These are phyloP conservation scores for Heteromeles arbutifolia DNA, from an alignment of 306 rosid genomes.

Conservation along the genomic window DNA sequence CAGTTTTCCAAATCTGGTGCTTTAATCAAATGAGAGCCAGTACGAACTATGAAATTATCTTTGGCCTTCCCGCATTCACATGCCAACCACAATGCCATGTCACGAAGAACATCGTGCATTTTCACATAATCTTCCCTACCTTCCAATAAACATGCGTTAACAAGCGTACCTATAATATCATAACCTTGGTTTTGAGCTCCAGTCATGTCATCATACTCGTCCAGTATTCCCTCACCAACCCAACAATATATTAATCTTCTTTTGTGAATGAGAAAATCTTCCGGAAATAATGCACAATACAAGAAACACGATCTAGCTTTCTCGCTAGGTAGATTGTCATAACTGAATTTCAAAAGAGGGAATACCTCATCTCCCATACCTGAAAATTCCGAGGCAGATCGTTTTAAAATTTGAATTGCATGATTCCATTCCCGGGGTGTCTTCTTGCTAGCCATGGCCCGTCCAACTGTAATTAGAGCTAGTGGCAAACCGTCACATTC, in stretches of 20 bases:
- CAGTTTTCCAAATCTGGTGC: not conserved
- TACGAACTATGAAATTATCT: not conserved
- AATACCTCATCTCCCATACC: not conserved
- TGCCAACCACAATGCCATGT: not conserved
- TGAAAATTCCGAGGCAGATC: not conserved
- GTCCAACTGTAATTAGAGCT: not conserved
- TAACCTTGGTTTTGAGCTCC: not conserved
- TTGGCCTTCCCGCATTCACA: not conserved
- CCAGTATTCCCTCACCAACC: slow-evolving; percentile 8
- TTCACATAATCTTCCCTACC: not conserved
- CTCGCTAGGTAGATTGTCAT: not conserved
- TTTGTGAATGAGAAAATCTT: not conserved
- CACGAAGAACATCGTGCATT: slow-evolving; percentile 11
- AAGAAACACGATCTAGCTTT: not conserved
- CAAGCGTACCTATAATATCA: not conserved
- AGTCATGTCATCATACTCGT: not conserved
- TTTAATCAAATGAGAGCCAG: not conserved
- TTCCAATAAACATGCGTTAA: slow-evolving; percentile 3
- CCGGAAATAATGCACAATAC: not conserved
- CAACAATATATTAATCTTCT: not conserved
- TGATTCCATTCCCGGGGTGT: not conserved
- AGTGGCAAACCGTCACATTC: not conserved
- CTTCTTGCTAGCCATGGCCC: not conserved
- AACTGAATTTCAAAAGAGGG: not conserved
- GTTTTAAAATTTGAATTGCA: not conserved